Evolutionary conservation across 2,329 filamentous ascomycete genomes (phyloP), one percentile per base, ranked within the genome.

Genomic region (Nemania bipapillata): DNA sequence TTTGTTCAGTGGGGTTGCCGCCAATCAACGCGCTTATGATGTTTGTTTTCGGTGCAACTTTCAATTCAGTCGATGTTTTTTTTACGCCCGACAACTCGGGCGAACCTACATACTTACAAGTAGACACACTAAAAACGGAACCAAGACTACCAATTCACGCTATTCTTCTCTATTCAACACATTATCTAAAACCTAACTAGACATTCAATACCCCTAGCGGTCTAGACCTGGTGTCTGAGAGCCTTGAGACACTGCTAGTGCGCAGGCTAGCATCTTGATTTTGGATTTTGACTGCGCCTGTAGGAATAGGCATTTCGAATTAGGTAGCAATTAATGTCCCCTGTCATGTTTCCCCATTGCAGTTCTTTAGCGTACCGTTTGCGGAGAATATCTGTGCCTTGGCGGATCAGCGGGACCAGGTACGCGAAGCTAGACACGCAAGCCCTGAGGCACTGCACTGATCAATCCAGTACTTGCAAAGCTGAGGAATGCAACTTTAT

Each of bases 1-100:
- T 63, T 76, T 76, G 75, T 77, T 77, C 73, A 76, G 73, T 72
- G 76, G 74, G 52, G 12, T 65, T 20, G 1, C 6, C 28, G 50
- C 74, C 75, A 77, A 77, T 53, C 30, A 55, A 4, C 17, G 52
- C 24, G 30, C 37, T 28, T 7, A 28, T 60, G 37, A 35, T 63
- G 20, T 42, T 42, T 17, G 57, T 63, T 37, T 49, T 22, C n/a
- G n/a, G 37, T 57, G 35, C 59, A 58, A 54, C 37, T 53, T 22
- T 17, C 11, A 32, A 53, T 17, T 53, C 50, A 45, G n/a, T 17
- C 40, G 20, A 45, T 45, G 40, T 45, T 45, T 45, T 45, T n/a
- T n/a, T n/a, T n/a, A n/a, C n/a, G n/a, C n/a, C n/a, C n/a, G n/a
- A n/a, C n/a, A n/a, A n/a, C n/a, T n/a, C n/a, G n/a, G n/a, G n/a